phyloP scores from a whole-genome alignment of 805 yeast species.

The Kodamaea kaohsiungensis region DNA sequence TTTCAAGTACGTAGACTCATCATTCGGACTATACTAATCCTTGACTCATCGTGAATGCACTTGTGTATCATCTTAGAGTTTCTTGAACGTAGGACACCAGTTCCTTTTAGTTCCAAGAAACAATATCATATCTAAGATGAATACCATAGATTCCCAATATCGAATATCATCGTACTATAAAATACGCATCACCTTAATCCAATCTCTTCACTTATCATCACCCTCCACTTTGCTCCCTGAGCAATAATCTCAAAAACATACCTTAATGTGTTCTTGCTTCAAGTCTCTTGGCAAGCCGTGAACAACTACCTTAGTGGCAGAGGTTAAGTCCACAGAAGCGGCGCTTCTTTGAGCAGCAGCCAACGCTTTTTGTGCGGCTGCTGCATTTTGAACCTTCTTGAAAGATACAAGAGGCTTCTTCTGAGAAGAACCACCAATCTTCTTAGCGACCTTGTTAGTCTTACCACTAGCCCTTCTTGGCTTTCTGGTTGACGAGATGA shows the following conservation, averaged over 20 bases:
- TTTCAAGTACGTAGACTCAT: neutral
- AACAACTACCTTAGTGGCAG: constrained; percentile 81
- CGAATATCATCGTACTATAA: neutral
- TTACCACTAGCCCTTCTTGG: constrained; percentile 24
- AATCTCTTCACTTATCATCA: neutral
- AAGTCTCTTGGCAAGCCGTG: constrained; percentile 84
- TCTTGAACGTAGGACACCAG: neutral
- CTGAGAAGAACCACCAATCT: constrained; percentile 24
- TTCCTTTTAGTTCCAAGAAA: neutral
- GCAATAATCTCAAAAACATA: constrained; percentile 49
- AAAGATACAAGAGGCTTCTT: constrained; percentile 28
- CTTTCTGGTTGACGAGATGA: constrained; percentile 61
- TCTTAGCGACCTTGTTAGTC: constrained; percentile 39
- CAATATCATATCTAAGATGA: neutral
- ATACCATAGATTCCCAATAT: neutral
- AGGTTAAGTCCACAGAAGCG: constrained; percentile 43
- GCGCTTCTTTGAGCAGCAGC: constrained; percentile 19
- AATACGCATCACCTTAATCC: neutral
- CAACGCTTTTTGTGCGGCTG: constrained; percentile 19
- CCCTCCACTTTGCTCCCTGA: neutral
- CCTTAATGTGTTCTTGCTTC: constrained; percentile 80
- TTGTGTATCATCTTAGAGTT: too few relatives aligned
- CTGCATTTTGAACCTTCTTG: constrained; percentile 33
- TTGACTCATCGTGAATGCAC: too few relatives aligned
- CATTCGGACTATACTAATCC: too few relatives aligned